These are phyloP conservation scores for Helianthus tuberosus DNA, from an alignment of 129 eudicot species.

Conservation along the genomic window DNA sequence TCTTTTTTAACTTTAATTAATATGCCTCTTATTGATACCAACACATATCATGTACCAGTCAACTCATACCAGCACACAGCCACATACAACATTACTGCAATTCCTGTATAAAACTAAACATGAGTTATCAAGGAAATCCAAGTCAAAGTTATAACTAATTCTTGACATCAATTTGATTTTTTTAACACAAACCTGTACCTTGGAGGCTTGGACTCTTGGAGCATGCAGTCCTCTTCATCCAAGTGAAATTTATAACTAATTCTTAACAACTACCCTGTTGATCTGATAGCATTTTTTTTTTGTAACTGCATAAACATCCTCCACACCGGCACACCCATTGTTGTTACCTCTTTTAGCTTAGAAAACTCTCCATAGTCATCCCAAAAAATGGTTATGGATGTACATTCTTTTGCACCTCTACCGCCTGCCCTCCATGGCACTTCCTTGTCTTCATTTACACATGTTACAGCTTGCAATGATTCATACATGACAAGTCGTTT, in stretches of 20 bases:
- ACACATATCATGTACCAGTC: not conserved
- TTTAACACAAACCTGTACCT: too few species aligned
- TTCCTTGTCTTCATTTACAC: too few species aligned
- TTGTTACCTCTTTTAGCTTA: not conserved
- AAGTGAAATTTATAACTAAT: not conserved
- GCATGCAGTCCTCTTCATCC: not conserved
- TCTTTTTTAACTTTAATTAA: not conserved
- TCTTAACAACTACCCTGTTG: not conserved
- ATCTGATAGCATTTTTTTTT: not conserved
- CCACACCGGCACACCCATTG: not conserved
- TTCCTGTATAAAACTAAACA: not conserved
- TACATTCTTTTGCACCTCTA: not conserved
- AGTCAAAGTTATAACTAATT: too few species aligned
- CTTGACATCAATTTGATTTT: too few species aligned
- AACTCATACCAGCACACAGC: not conserved
- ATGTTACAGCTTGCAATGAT: too few species aligned
- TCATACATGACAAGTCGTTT: too few species aligned
- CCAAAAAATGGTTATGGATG: not conserved
- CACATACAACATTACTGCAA: not conserved
- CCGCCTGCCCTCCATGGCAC: too few species aligned
- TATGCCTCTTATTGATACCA: not conserved
- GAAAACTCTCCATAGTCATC: not conserved
- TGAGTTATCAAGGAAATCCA: not conserved
- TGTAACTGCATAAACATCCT: not conserved
- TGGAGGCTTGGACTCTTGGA: not conserved